phyloP scores from a whole-genome alignment of 176 grass and related monocot species.

The Eragrostis nindensis region DNA sequence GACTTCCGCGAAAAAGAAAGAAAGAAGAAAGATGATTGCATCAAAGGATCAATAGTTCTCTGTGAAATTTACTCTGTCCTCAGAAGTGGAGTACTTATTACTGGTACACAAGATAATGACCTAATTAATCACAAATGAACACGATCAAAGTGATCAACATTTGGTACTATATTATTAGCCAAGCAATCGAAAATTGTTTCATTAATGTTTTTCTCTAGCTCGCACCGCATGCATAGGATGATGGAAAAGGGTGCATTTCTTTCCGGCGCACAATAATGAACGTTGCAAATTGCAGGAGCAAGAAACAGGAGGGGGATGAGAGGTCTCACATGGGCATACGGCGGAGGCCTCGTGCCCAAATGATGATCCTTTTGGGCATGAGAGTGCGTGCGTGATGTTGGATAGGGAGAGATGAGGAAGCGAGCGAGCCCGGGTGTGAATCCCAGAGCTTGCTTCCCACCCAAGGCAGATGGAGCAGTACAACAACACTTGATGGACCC shows the following conservation, averaged over 20 bases:
- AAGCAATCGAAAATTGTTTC: neutral
- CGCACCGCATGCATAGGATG: constrained; percentile 53
- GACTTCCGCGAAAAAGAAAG: too few relatives aligned
- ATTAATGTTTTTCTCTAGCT: constrained; percentile 21
- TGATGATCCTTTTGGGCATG: constrained; percentile 93
- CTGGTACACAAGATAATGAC: neutral
- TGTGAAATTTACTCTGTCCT: too few relatives aligned
- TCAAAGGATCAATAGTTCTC: too few relatives aligned
- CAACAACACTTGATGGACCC: constrained; percentile 89
- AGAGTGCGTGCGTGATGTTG: constrained; percentile 59
- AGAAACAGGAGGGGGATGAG: constrained; percentile 46
- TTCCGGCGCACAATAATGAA: constrained; percentile 58
- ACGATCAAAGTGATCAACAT: constrained; percentile 36
- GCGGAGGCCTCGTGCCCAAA: constrained; percentile 66
- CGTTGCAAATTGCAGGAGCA: constrained; percentile 52
- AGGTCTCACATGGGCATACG: constrained; percentile 79
- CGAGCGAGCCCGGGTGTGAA: constrained; percentile 32
- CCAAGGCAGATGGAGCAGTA: constrained; percentile 92
- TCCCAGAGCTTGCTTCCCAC: constrained; percentile 79
- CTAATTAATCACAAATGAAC: constrained; percentile 8
- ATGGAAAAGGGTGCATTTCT: constrained; percentile 50
- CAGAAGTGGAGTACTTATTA: neutral
- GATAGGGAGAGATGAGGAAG: constrained; percentile 31
- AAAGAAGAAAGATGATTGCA: too few relatives aligned
- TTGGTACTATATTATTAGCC: neutral